phyloP scores from a whole-genome alignment of 345 rosid genomes.

The Luvunga scandens region DNA sequence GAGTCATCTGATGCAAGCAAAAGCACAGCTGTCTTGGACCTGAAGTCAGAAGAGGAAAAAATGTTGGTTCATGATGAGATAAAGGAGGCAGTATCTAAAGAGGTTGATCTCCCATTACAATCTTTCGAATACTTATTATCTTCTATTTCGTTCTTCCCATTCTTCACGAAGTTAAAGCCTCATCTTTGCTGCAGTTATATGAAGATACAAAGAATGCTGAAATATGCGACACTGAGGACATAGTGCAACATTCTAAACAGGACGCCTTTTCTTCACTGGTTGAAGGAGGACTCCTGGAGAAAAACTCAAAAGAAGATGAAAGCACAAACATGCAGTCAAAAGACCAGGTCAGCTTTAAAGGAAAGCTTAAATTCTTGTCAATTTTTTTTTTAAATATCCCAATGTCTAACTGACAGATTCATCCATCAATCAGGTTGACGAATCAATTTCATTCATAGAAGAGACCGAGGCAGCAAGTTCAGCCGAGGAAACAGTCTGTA shows the following conservation, averaged over 20 bases:
- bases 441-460: constrained; percentile 13
- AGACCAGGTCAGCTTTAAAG: constrained; percentile 19
- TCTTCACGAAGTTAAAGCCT: neutral
- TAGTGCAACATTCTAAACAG: neutral
- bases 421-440: constrained; percentile 22
- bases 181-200: constrained; percentile 21
- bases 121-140: neutral
- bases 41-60: neutral
- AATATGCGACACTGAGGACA: neutral
- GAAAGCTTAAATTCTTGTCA: neutral
- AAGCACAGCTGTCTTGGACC: neutral
- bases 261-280: neutral
- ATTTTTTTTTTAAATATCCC: neutral
- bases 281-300: neutral
- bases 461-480: constrained; percentile 19
- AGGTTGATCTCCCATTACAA: constrained; percentile 22
- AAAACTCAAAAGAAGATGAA: constrained; percentile 18
- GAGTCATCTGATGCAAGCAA: neutral
- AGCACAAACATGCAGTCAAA: constrained; percentile 1
- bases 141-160: neutral
- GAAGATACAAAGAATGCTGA: constrained; percentile 1
- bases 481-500: constrained; percentile 8
- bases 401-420: constrained; percentile 3
- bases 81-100: constrained; percentile 26
- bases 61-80: constrained; percentile 19